Evolutionary conservation across 164 flowering plant species (phyloP), one percentile per base, ranked within the genome.

Genomic region (Magnolia changhungtana): DNA sequence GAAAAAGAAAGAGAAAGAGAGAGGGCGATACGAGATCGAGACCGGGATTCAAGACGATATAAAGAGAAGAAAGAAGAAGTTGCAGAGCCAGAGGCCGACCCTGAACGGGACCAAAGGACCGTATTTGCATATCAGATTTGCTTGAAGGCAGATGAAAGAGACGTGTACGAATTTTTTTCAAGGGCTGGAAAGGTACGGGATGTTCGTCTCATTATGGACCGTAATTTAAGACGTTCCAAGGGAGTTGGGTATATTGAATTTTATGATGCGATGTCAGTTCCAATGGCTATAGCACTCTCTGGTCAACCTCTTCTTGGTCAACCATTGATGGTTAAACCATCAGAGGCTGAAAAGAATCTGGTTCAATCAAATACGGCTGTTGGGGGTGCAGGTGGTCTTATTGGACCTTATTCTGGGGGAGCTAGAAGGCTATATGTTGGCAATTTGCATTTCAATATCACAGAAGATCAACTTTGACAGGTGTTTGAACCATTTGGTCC

Each of bases 281-380:
- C 99, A 50, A 93, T 93, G 98, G 99, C 97, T 18, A 93, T 95
- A 83, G 99, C 98, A 68, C 88, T 95, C 23, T 93, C 98, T 78
- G 99, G 99, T 72, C 99, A 93, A 78, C 88, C 77, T 23, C 92
- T 95, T 74, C 90, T 85, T 78, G 93, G 99, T 69, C 88, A 83
- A 78, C 97, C 97, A 3, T 94, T 95, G 80, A 95, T 92, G 97
- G 97, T 95, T 72, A 95, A 95, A 79, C 99, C 98, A 72, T 95
- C 98, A 67, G 99, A 95, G 84, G 98, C 99, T 78, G 99, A 95
- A 81, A 95, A 95, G 82, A 95, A 95, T 79, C 88, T 92, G 75
- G 98, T 91, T 58, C 98, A 92, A 79, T 89, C 99, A 63, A 92
- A 89, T 71, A 27, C 91, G 24, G 78, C 91, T 65, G 89, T 83